Evolutionary conservation across 2,329 filamentous ascomycete species (phyloP).

Genomic region (Eutypella sp.): DNA sequence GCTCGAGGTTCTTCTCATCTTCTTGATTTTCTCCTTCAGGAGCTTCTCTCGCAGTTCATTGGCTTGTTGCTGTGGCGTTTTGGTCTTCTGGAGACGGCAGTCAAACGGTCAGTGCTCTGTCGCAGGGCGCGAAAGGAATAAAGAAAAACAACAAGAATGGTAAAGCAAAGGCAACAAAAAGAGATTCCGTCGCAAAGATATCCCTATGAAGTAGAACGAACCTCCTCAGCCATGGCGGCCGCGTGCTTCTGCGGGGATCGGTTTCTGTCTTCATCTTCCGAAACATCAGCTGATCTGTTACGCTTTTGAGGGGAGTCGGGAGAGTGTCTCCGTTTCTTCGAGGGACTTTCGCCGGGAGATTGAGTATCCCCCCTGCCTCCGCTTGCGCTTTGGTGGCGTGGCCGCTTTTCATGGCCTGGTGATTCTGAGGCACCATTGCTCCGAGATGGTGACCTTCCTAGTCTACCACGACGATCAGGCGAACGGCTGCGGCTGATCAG

Average conservation of each 20-base stretch:
- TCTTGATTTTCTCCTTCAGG: constrained; percentile 49
- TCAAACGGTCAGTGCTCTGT: constrained; percentile 30
- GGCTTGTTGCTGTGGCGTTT: constrained; percentile 36
- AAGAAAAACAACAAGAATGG: too few species aligned
- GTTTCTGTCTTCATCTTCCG: constrained; percentile 40
- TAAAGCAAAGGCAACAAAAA: too few species aligned
- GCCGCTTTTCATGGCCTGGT: constrained; percentile 15
- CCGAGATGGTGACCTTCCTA: constrained; percentile 30
- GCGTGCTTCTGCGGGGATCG: constrained; percentile 28
- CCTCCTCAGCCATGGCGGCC: constrained; percentile 34
- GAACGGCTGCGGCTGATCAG: constrained; percentile 32
- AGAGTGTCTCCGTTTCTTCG: constrained; percentile 46
- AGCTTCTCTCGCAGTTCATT: constrained; percentile 45
- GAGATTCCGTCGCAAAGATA: too few species aligned
- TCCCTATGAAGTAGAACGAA: constrained; percentile 33
- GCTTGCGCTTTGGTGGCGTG: constrained; percentile 12
- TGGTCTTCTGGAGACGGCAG: constrained; percentile 26
- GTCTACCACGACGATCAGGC: constrained; percentile 27
- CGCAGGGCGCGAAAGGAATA: constrained; percentile 11
- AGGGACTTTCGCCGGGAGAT: constrained; percentile 20
- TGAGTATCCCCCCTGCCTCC: constrained; percentile 17
- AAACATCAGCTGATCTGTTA: constrained; percentile 55
- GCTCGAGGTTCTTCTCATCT: constrained; percentile 48
- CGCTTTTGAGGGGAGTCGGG: constrained; percentile 46
- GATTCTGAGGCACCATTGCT: constrained; percentile 24